Evolutionary conservation across 2,329 filamentous ascomycete species (phyloP).

Genomic region (Sphaerulina musiva): DNA sequence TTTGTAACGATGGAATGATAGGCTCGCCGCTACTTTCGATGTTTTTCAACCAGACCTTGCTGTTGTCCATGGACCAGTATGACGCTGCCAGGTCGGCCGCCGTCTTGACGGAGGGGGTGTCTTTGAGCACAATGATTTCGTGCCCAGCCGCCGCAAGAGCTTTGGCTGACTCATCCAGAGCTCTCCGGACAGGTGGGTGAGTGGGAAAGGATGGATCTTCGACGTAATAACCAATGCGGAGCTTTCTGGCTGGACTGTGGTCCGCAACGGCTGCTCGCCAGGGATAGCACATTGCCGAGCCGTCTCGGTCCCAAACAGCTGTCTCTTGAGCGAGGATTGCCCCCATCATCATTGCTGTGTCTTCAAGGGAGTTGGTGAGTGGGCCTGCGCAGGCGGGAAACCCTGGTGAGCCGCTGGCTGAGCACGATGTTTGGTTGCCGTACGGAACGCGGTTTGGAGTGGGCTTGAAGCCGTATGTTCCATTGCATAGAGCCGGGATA

Average conservation of each 20-base stretch:
- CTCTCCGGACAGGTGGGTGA: constrained; percentile 46
- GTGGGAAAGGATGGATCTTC: constrained; percentile 46
- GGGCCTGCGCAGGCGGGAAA: constrained; percentile 30
- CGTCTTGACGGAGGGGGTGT: constrained; percentile 30
- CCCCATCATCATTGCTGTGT: constrained; percentile 23
- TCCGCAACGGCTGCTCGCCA: constrained; percentile 39
- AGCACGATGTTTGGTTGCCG: constrained; percentile 35
- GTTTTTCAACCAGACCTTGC: constrained; percentile 30
- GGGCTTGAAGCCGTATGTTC: constrained; percentile 30
- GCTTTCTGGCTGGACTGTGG: constrained; percentile 13
- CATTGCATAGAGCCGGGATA: constrained; percentile 75
- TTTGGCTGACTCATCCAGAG: constrained; percentile 39
- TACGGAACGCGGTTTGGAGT: constrained; percentile 16
- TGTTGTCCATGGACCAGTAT: constrained; percentile 39
- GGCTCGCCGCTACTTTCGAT: constrained; percentile 42
- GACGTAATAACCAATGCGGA: constrained; percentile 46
- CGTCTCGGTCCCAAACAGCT: constrained; percentile 24
- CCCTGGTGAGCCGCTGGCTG: constrained; percentile 37
- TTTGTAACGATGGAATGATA: constrained; percentile 37
- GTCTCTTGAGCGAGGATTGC: constrained; percentile 14
- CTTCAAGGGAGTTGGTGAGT: constrained; percentile 25
- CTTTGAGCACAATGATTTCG: constrained; percentile 35
- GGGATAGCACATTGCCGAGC: constrained; percentile 37
- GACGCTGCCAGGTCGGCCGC: constrained; percentile 37
- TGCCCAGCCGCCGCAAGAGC: constrained; percentile 43